Evolutionary conservation across 208 protist species (phyloP), one percentile per base, ranked within the genome.

Genomic region (Trypanosoma theileri): DNA sequence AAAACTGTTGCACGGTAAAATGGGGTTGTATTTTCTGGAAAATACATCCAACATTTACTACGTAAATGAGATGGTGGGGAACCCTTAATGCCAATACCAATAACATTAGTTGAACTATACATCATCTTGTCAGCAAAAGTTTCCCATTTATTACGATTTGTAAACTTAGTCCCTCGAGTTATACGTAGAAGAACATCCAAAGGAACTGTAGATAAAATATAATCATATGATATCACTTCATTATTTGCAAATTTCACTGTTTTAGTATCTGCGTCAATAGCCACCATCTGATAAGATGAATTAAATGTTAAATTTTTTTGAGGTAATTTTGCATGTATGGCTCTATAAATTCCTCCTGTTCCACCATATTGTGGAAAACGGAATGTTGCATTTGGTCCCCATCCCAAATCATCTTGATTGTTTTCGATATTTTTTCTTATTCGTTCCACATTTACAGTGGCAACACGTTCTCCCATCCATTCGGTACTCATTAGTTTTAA

Each of bases 1-100:
- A 94, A 86, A 24, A 91, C 79, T 6, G 88, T 94, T 11, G 79
- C 79, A 26, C 88, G 82, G 66, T 94, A 94, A 70, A 94, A 94
- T 1, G 84, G 82, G 19, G 76, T 85, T 28, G 79, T 68, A 50
- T 77, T 54, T 59, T 84, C 84, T 4, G 88, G 84, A 63, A 91
- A 94, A 73, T 94, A 94, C 24, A 94, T 59, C 88, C 88, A 94
- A 69, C 83, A 88, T 42, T 76, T 69, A 14, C 77, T 85, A 51
- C 78, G 73, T 56, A 91, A 74, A 59, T 78, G 64, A 8, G 71
- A 57, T 12, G 84, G 84, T 48, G 68, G 60, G 13, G 54, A 46
- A n/a, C 88, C 88, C 26, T 75, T 67, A 48, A 93, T 60, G 9
- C 88, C 88, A 41, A 93, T 67, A 52, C 88, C 88, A 62, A 93